A percentile compares a stretch with the other conserved stretches of the same genome.
phyloP scores from a whole-genome alignment of 2,329 filamentous ascomycete genomes.

The Phialophora tarda region DNA sequence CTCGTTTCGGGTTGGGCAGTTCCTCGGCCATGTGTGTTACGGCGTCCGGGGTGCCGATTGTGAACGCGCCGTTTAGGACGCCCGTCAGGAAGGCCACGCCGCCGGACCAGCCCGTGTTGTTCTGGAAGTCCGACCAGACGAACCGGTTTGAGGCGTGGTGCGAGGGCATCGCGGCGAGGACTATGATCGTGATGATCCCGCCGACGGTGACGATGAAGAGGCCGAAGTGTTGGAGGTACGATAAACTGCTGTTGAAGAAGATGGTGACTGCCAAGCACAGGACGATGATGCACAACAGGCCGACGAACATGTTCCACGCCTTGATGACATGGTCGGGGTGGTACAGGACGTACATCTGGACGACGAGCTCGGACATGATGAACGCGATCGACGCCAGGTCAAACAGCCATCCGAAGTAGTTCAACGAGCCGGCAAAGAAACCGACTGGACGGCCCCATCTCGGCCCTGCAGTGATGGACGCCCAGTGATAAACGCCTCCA shows the following conservation, averaged over 20 bases:
- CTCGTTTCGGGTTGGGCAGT: constrained; percentile 66
- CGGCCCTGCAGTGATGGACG: constrained; percentile 61
- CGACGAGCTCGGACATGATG: constrained; percentile 62
- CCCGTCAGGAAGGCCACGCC: constrained; percentile 68
- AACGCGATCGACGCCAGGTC: constrained; percentile 49
- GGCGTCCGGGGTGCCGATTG: constrained; percentile 69
- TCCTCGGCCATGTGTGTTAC: constrained; percentile 69
- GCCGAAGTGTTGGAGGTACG: constrained; percentile 42
- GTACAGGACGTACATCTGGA: constrained; percentile 66
- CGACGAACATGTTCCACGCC: constrained; percentile 52
- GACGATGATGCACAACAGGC: constrained; percentile 56
- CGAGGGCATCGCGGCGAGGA: constrained; percentile 40
- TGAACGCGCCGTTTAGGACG: constrained; percentile 73
- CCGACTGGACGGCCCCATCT: constrained; percentile 59
- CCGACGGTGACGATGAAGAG: constrained; percentile 57
- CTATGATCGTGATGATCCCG: constrained; percentile 54
- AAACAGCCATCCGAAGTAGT: constrained; percentile 63
- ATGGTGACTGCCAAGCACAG: constrained; percentile 54
- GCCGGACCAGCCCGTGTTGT: constrained; percentile 49
- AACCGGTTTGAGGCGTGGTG: constrained; percentile 55
- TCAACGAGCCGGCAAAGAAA: constrained; percentile 54
- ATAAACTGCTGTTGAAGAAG: constrained; percentile 41
- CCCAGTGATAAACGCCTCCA: constrained; percentile 67
- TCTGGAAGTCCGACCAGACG: constrained; percentile 64
- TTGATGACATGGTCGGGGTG: constrained; percentile 51